Base-by-base conservation (phyloP, 1,284 basidiomycete species). In the Cryptococcus depauperatus region DNA sequence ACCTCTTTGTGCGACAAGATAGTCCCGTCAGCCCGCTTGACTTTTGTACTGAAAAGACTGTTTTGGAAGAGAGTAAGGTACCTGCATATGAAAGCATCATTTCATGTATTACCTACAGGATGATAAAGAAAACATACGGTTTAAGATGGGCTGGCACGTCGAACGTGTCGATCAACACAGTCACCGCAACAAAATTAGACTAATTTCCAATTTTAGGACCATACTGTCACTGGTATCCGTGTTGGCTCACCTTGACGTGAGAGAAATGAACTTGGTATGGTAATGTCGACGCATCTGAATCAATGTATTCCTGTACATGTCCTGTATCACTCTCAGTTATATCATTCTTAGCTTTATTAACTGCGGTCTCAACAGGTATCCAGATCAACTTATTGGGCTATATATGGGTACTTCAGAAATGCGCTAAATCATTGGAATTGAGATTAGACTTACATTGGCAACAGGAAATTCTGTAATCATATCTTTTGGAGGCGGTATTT, bases 231-330 rank as follows among this genome's bases (percentile, higher is more conserved):
- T n/a, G n/a, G n/a, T n/a, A n/a, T n/a, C n/a, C n/a, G n/a, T n/a
- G n/a, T n/a, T n/a, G n/a, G n/a, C 76, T 26, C 40, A 84, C 85
- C 72, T 86, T 78, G 43, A 89, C 84, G 63, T 86, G 81, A 55
- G 88, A 85, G 62, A 88, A 98, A 63, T 97, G 85, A 2, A 93
- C 79, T 65, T 92, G 93, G 74, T 91, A 93, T 0, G 93, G 83
- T 35, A 93, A 68, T 2, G 74, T 58, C 1, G 74, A 62, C 0
- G 81, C 81, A 57, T 97, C 92, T 2, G 73, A 66, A 39, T 81
- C 76, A 35, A 99, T 74, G 61, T 87, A 79, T 44, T 75, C 74
- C 51, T 79, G 76, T 16, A 96, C 58, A 9, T 46, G 48, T 38
- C 68, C 59, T 4, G 52, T 40, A 44, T 68, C 64, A 23, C 46